Evolutionary conservation across 1,139 yeast genomes (phyloP).

Genomic region (Lodderomyces parapsilosis): DNA sequence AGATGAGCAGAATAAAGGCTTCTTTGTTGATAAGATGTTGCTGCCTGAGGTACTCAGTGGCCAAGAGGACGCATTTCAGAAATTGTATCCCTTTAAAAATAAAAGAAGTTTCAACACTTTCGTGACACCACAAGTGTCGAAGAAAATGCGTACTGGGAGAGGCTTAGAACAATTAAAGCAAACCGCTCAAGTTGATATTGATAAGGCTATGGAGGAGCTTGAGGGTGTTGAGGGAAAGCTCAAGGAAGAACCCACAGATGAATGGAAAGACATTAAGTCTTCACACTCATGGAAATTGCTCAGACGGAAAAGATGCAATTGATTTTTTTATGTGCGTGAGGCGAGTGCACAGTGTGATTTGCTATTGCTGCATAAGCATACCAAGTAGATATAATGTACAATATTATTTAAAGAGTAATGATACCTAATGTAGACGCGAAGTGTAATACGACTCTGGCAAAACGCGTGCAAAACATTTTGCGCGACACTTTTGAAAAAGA

Average conservation of each 20-base stretch:
- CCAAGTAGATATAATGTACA: no score
- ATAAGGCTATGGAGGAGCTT: conserved; percentile 5
- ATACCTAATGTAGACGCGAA: no score
- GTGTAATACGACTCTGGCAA: no score
- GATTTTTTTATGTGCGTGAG: no score
- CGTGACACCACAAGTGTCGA: conserved; percentile 45
- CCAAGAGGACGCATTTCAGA: conserved; percentile 17
- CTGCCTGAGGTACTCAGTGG: conserved; percentile 22
- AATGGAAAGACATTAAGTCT: not conserved
- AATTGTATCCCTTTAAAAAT: conserved; percentile 27
- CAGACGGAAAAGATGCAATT: not conserved
- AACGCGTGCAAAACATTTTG: no score
- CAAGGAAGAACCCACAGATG: not conserved
- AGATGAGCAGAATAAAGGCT: conserved; percentile 26
- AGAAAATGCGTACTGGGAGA: conserved; percentile 34
- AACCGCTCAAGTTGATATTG: conserved; percentile 8
- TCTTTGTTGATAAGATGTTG: conserved; percentile 25
- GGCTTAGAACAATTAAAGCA: conserved; percentile 7
- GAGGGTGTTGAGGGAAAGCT: not conserved
- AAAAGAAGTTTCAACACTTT: conserved; percentile 42
- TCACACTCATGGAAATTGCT: conserved; percentile 1
- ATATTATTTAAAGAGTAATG: no score
- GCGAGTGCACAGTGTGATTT: no score
- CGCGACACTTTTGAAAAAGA: no score
- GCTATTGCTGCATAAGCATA: no score